A percentile compares a stretch with the other conserved stretches of the same genome.
phyloP scores from a whole-genome alignment of 768 basidiomycete species.

The Rhodotorula babjevae region DNA sequence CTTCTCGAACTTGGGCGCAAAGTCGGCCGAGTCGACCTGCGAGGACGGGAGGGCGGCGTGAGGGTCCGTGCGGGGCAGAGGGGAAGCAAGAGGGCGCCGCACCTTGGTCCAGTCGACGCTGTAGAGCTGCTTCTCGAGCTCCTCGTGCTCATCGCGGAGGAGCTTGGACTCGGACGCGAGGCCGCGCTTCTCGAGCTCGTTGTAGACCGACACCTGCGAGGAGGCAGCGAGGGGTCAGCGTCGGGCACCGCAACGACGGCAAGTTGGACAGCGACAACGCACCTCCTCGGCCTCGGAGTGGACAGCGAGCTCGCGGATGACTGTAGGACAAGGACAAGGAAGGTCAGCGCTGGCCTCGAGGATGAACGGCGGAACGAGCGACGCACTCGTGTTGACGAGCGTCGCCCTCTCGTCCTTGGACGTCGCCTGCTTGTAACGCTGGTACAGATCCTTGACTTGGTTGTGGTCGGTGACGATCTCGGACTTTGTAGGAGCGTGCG shows the following conservation, averaged over 20 bases:
- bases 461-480: constrained; percentile 23
- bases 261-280: no score
- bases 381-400: constrained; percentile 12
- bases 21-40: constrained; percentile 6
- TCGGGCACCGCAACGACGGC: no score
- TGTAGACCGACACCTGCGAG: neutral
- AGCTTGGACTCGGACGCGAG: neutral
- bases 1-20: constrained; percentile 6
- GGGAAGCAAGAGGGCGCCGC: no score
- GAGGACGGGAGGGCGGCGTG: no score
- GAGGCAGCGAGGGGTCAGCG: no score
- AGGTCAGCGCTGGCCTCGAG: neutral
- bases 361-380: no score
- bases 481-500: neutral
- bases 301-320: constrained; percentile 28
- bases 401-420: constrained; percentile 1
- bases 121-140: constrained; percentile 20
- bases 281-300: constrained; percentile 34
- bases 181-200: constrained; percentile 1
- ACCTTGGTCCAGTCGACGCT: constrained; percentile 19
- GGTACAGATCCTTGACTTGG: constrained; percentile 14
- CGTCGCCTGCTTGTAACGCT: neutral
- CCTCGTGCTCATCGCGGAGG: constrained; percentile 21
- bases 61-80: no score
- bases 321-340: neutral